Base-by-base conservation (phyloP, 768 basidiomycete genomes). In the Candolleomyces eurysporus region DNA sequence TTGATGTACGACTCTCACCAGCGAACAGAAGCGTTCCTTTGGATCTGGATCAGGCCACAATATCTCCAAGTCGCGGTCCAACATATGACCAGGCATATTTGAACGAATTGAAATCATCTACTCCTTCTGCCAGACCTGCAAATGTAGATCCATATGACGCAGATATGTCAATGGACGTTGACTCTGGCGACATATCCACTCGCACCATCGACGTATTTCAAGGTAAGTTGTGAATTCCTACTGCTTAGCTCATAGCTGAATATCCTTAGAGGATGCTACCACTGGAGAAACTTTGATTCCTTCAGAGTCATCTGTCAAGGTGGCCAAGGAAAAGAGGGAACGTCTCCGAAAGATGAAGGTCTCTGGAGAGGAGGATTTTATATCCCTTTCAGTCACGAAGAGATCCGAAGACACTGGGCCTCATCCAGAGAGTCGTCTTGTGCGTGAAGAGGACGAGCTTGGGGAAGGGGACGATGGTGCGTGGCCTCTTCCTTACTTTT, bases 401-500 rank as follows among this genome's bases (percentile, higher is more conserved):
- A 79, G 78, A 50, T 74, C 75, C 19, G 84, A 89, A 40, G 71
- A 81, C 9, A 79, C 83, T 65, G 92, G 92, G 0, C 92, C 92
- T 7, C 92, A 94, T 77, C 93, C 92, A 7, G 89, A 89, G 65
- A 93, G 91, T 69, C 83, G 93, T 9, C 75, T 95, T 30, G 69
- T 91, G 74, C 79, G 93, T 53, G 93, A 95, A 72, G 93, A 95
- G 45, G 93, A 95, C 71, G 91, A 95, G 64, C 70, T 92, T 2
- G 93, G 93, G 11, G 91, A 94, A 69, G 92, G 87, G 2, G 93
- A 94, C 43, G 93, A 95, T 64, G 93, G 93, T 92, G 66, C 46
- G 83, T 71, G 19, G 21, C 30, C n/a, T 32, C 11, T 22, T 30
- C 19, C 39, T 32, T 19, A 39, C 5, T 50, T 31, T 9, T 19